A percentile compares a stretch with the other conserved stretches of the same genome.
phyloP scores from a whole-genome alignment of 164 flowering plant genomes.

The Pachysandra terminalis region DNA sequence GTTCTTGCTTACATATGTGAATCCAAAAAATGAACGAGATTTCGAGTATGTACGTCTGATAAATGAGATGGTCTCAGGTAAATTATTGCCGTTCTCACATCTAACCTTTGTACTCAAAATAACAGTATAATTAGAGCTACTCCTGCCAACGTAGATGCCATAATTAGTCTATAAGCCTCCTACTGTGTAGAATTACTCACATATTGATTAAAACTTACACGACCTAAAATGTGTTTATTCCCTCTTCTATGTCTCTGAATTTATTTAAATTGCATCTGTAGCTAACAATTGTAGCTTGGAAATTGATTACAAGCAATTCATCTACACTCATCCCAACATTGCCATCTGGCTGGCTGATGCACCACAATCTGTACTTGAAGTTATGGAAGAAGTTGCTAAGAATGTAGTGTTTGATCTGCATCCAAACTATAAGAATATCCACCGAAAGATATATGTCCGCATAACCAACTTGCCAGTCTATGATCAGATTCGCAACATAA shows the following conservation, averaged over 20 bases:
- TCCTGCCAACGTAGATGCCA: no score
- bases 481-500: conserved; percentile 95
- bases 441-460: conserved; percentile 83
- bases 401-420: conserved; percentile 78
- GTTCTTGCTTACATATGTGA: conserved; percentile 70
- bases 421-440: conserved; percentile 83
- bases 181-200: no score
- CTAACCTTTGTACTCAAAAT: not conserved
- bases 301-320: conserved; percentile 93
- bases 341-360: conserved; percentile 99
- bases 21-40: conserved; percentile 63
- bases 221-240: not conserved
- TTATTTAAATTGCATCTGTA: conserved; percentile 31
- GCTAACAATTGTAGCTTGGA: conserved; percentile 96
- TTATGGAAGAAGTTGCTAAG: conserved; percentile 95
- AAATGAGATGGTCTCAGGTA: conserved; percentile 95
- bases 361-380: conserved; percentile 92
- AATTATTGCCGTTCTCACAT: not conserved
- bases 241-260: not conserved
- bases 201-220: not conserved
- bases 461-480: conserved; percentile 86
- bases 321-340: conserved; percentile 84
- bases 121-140: not conserved
- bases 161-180: no score
- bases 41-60: conserved; percentile 73